Evolutionary conservation across 108 stramenopile genomes (phyloP), one percentile per base, ranked within the genome.

Genomic region (Conticribra guillardii): DNA sequence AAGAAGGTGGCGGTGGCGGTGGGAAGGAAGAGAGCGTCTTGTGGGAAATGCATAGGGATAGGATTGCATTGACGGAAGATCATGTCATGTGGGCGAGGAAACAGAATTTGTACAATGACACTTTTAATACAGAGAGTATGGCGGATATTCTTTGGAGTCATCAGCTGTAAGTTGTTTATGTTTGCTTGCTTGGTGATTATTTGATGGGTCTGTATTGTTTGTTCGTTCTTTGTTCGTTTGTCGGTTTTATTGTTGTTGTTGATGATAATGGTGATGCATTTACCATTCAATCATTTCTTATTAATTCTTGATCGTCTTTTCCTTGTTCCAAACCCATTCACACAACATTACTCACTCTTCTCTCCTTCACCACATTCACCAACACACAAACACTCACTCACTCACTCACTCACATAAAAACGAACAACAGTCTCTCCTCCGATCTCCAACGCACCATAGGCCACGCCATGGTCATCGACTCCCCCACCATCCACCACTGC

Each of bases 21-120:
- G 11, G 11, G 5, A 11, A 54, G 2, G 32, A 46, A 32, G 66
- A 67, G 29, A 51, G 54, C 31, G 56, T 63, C 9, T 54, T 76
- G 19, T 74, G 81, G 84, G 84, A 90, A 30, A 79, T 89, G 71
- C 89, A 90, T 56, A 51, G 86, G 11, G 82, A 88, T 48, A 81
- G 89, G 29, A 60, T 89, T 54, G 69, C 62, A 0, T 62, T 87
- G 63, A 89, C 86, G 17, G 88, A 91, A 70, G 88, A 89, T 64
- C 92, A 94, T 75, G 89, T 94, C 60, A 86, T 94, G 88, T 94
- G 83, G 82, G 88, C 89, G 50, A 83, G 92, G 34, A 91, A 89
- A 71, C 58, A 84, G 26, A 94, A 94, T 79, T 67, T 94, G 67
- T 94, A 94, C 81, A 94, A 89, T 71, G 89, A 94, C 44, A 88